phyloP scores from a whole-genome alignment of 495 filamentous ascomycete genomes.

The Xylaria bambusicola region DNA sequence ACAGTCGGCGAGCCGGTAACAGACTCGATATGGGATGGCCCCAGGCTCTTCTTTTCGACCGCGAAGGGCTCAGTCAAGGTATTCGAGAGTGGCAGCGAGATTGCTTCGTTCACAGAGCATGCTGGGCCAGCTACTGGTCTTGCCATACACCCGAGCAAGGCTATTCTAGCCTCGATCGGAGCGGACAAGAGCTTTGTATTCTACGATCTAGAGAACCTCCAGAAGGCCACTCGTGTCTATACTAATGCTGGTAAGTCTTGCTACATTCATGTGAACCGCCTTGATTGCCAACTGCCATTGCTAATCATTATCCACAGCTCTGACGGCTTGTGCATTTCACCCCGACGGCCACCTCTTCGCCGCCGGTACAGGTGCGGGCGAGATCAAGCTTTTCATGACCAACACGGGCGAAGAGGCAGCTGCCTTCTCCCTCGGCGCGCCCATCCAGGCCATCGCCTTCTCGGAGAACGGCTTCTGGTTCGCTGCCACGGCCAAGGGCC shows the following conservation, averaged over 20 bases:
- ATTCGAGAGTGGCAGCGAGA: conserved; percentile 67
- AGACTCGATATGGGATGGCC: conserved; percentile 76
- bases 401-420: conserved; percentile 71
- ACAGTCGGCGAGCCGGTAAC: conserved; percentile 70
- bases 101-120: conserved; percentile 70
- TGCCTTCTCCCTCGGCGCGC: conserved; percentile 64
- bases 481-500: conserved; percentile 71
- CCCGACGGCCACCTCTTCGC: conserved; percentile 95
- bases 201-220: conserved; percentile 73
- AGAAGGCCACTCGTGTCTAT: conserved; percentile 73
- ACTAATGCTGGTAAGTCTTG: conserved; percentile 72
- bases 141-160: conserved; percentile 79
- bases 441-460: conserved; percentile 76
- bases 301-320: conserved; percentile 57
- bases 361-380: conserved; percentile 70
- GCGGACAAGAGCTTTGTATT: conserved; percentile 91
- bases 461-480: conserved; percentile 98
- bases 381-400: conserved; percentile 84
- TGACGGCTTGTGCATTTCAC: conserved; percentile 83
- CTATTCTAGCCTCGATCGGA: conserved; percentile 84
- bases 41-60: conserved; percentile 68
- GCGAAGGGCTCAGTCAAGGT: conserved; percentile 76
- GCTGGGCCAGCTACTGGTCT: conserved; percentile 78
- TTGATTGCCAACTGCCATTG: neutral
- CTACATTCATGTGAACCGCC: neutral